A percentile compares a stretch with the other conserved stretches of the same genome.
Conservation (phyloP, 148 eudicot genomes). For the Rheum nobile region DNA sequence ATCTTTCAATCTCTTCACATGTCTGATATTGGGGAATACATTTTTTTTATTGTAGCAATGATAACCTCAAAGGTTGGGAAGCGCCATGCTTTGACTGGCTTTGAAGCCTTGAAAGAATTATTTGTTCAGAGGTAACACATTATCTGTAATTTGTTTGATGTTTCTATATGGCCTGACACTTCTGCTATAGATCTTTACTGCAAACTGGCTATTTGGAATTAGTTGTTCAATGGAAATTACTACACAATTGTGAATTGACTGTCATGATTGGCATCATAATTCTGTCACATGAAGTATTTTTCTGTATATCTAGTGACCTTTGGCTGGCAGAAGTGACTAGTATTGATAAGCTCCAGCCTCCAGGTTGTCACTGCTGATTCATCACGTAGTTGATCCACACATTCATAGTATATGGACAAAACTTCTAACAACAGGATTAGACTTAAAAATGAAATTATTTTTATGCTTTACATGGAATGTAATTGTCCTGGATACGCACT, state of each 20-base stretch:
- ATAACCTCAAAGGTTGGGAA: constrained; percentile 96
- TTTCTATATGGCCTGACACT: neutral
- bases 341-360: neutral
- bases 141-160: neutral
- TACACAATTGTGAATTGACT: neutral
- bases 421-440: neutral
- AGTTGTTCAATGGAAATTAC: neutral
- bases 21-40: neutral
- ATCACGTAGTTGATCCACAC: neutral
- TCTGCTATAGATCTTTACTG: neutral
- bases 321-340: neutral
- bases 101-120: constrained; percentile 81
- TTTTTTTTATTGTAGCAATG: constrained; percentile 69
- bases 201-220: neutral
- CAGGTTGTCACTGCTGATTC: neutral
- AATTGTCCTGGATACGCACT: neutral
- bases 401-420: neutral
- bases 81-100: constrained; percentile 88
- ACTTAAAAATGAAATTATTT: neutral
- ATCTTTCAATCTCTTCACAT: neutral
- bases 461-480: neutral
- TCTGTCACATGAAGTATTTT: neutral
- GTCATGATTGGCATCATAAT: neutral
- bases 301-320: neutral
- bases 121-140: constrained; percentile 54